Percentiles rank a stretch among this genome's conserved stretches.
Conservation (phyloP, 2,329 filamentous ascomycete species). For the Fusarium nodosum region DNA sequence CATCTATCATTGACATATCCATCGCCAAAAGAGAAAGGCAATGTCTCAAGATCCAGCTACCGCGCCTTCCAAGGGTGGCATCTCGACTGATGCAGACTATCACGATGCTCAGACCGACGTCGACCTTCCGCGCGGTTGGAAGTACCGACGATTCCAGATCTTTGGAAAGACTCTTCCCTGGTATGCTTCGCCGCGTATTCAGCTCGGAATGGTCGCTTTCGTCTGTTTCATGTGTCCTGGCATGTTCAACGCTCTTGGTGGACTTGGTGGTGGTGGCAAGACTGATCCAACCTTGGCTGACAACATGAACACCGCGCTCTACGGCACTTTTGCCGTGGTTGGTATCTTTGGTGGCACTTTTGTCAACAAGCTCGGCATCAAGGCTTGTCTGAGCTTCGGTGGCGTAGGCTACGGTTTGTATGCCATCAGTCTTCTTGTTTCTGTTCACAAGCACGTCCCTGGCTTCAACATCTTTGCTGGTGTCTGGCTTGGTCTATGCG, state of each 20-base stretch:
- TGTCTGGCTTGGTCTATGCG: slow-evolving; percentile 81
- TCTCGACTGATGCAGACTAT: slow-evolving; percentile 30
- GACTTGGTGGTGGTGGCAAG: slow-evolving; percentile 71
- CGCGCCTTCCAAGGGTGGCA: slow-evolving; percentile 15
- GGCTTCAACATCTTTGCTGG: slow-evolving; percentile 74
- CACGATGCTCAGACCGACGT: slow-evolving; percentile 14
- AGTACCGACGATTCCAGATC: slow-evolving; percentile 39
- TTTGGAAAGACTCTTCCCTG: slow-evolving; percentile 57
- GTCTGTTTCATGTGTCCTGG: slow-evolving; percentile 74
- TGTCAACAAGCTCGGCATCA: slow-evolving; percentile 80
- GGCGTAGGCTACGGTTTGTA: slow-evolving; percentile 83
- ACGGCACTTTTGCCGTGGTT: slow-evolving; percentile 76
- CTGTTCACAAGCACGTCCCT: slow-evolving; percentile 69
- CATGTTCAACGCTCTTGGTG: slow-evolving; percentile 78
- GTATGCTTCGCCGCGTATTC: slow-evolving; percentile 80
- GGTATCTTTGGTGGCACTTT: slow-evolving; percentile 81
- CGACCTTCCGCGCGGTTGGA: slow-evolving; percentile 43
- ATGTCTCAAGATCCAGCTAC: slow-evolving; percentile 32
- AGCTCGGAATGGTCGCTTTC: slow-evolving; percentile 75
- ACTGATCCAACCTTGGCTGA: slow-evolving; percentile 63
- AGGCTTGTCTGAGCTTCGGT: slow-evolving; percentile 75
- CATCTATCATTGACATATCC: not conserved
- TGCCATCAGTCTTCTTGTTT: slow-evolving; percentile 74
- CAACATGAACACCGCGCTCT: slow-evolving; percentile 69
- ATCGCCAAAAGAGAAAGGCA: not conserved